These are phyloP conservation scores for Chlamydomonas sphaeroides DNA, from an alignment of 139 green algal species.

Conservation along the genomic window DNA sequence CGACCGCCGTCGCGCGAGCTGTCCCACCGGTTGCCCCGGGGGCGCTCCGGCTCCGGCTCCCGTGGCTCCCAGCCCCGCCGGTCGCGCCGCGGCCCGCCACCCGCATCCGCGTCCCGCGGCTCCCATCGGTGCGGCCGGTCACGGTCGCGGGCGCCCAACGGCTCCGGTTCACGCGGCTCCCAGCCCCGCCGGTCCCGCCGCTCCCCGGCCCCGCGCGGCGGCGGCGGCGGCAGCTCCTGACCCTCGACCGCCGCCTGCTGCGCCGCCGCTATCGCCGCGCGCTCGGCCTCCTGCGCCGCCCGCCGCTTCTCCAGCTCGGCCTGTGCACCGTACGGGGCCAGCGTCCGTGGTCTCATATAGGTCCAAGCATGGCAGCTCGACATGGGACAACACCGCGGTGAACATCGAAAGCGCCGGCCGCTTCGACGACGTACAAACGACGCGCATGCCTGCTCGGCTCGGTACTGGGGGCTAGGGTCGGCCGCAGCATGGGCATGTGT, in stretches of 20 bases:
- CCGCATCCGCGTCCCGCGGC: conserved; percentile 6
- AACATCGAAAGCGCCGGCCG: too few relatives aligned
- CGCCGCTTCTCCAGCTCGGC: conserved; percentile 33
- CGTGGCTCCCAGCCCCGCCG: conserved; percentile 18
- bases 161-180: conserved; percentile 19
- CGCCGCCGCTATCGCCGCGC: conserved; percentile 5
- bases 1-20: neutral
- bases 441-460: too few relatives aligned
- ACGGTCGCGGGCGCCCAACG: neutral
- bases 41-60: conserved; percentile 4
- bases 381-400: too few relatives aligned
- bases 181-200: conserved; percentile 14
- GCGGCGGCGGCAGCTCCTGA: conserved; percentile 19
- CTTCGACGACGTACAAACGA: too few relatives aligned
- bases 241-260: conserved; percentile 9
- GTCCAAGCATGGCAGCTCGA: too few relatives aligned
- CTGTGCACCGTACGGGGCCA: too few relatives aligned
- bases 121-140: conserved; percentile 2
- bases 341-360: too few relatives aligned
- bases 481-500: too few relatives aligned
- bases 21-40: conserved; percentile 16
- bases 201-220: neutral
- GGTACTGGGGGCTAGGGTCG: too few relatives aligned
- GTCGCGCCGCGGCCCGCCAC: neutral
- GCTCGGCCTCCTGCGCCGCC: conserved; percentile 30